A percentile compares a stretch with the other conserved stretches of the same genome.
Evolutionary conservation across 345 rosid species (phyloP).

Genomic region (Populus nigra): DNA sequence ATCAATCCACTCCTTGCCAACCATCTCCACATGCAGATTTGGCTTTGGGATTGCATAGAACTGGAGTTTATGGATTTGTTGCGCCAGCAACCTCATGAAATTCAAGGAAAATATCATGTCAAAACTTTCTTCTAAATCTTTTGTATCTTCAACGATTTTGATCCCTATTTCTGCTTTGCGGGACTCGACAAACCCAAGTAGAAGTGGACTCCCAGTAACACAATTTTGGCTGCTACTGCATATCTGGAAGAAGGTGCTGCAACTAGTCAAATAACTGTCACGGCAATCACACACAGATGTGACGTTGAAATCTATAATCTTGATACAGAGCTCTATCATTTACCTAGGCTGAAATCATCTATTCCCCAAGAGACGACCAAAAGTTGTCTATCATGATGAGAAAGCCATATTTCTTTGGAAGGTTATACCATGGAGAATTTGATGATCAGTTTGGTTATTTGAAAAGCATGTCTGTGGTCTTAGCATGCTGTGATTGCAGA

Average conservation of each 20-base stretch:
- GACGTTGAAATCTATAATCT: no score
- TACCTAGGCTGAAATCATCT: no score
- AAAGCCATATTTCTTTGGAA: no score
- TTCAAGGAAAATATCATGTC: slow-evolving; percentile 49
- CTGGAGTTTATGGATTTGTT: slow-evolving; percentile 40
- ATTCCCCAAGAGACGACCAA: no score
- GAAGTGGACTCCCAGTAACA: slow-evolving; percentile 31
- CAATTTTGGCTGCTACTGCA: slow-evolving; percentile 23
- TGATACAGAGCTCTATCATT: no score
- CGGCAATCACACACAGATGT: background rate
- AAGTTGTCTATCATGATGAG: no score
- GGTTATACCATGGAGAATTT: no score
- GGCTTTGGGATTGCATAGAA: slow-evolving; percentile 38
- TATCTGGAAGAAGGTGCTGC: slow-evolving; percentile 41
- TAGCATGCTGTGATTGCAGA: no score
- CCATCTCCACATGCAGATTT: slow-evolving; percentile 50
- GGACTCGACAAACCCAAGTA: slow-evolving; percentile 48
- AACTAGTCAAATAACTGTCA: background rate
- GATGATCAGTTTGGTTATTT: no score
- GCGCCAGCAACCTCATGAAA: slow-evolving; percentile 40
- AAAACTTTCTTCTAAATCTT: slow-evolving; percentile 30
- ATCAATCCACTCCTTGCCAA: slow-evolving; percentile 64
- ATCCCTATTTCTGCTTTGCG: slow-evolving; percentile 56
- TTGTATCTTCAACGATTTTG: slow-evolving; percentile 30
- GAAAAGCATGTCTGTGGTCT: no score